Percentiles rank a stretch among this genome's conserved stretches.
phyloP scores from a whole-genome alignment of 495 filamentous ascomycete genomes.

The Lophiostoma macrostomum region DNA sequence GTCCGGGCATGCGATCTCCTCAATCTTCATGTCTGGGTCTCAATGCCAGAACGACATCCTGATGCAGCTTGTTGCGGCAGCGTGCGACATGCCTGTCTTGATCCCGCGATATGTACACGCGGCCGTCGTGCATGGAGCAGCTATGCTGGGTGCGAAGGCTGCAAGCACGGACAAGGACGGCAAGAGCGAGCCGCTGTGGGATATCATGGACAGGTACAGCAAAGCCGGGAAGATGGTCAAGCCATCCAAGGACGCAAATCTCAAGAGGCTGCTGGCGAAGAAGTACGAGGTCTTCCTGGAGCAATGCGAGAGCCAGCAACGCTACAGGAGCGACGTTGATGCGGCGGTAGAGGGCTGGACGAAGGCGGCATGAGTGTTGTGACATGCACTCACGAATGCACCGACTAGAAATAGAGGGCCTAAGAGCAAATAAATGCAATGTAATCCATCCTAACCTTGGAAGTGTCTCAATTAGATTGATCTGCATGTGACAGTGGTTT shows the following conservation, averaged over 20 bases:
- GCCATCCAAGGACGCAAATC: constrained; percentile 63
- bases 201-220: constrained; percentile 96
- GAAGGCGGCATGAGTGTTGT: no score
- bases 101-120: constrained; percentile 91
- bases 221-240: constrained; percentile 82
- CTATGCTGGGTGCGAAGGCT: constrained; percentile 95
- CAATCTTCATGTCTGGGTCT: constrained; percentile 97
- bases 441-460: no score
- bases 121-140: constrained; percentile 93
- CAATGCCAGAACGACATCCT: constrained; percentile 95
- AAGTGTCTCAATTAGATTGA: no score
- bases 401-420: no score
- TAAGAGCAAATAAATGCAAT: no score
- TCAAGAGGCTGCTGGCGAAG: constrained; percentile 73
- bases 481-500: no score
- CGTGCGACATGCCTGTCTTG: constrained; percentile 84
- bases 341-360: constrained; percentile 52
- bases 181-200: constrained; percentile 81
- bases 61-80: constrained; percentile 85
- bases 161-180: constrained; percentile 65
- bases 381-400: no score
- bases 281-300: constrained; percentile 71
- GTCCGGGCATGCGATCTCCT: constrained; percentile 64
- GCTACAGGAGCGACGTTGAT: constrained; percentile 42
- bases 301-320: constrained; percentile 43